Evolutionary conservation across 176 grass and related monocot genomes (phyloP), one percentile per base, ranked within the genome.

Genomic region (Avena atlantica): DNA sequence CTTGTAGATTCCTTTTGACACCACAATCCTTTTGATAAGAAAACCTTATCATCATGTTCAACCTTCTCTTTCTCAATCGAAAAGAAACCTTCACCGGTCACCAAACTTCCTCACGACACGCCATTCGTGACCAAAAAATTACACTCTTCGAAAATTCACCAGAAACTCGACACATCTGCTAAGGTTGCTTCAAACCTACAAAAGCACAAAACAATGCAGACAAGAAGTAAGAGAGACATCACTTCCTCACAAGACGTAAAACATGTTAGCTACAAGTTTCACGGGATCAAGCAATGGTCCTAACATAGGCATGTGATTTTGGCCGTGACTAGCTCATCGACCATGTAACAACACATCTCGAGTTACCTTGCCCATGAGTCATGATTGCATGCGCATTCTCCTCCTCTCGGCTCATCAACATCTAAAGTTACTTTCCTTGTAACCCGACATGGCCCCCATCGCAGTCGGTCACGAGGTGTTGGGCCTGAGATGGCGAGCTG

Each of bases 181-280:
- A 48, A 63, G 24, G 62, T n/a, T 67, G 61, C 79, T 68, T 81
- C 16, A 67, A 1, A 6, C 5, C 79, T 65, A 81, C 42, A 13
- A 49, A 56, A 66, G 17, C 12, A 59, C 7, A 42, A 12, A 58
- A 42, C 31, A 60, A 14, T 40, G 31, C 55, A 42, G 19, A 25
- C 29, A 23, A 57, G 66, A 57, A 58, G 81, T 50, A 81, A 53
- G 47, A 52, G 20, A 4, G 80, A 70, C 63, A 70, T 12, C 76
- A 59, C 9, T 25, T 55, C 14, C 48, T 76, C 13, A 8, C 74
- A 76, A 20, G 51, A 16, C 27, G 9, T 45, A 12, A 45, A 71
- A 17, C 68, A 45, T 20, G 37, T 12, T 12, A 2, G 17, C 37
- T 71, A 44, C 36, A 44, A 44, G 8, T 45, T 44, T 19, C 37